Conservation (phyloP, 2,329 filamentous ascomycete species). For the Fusarium humuli region DNA sequence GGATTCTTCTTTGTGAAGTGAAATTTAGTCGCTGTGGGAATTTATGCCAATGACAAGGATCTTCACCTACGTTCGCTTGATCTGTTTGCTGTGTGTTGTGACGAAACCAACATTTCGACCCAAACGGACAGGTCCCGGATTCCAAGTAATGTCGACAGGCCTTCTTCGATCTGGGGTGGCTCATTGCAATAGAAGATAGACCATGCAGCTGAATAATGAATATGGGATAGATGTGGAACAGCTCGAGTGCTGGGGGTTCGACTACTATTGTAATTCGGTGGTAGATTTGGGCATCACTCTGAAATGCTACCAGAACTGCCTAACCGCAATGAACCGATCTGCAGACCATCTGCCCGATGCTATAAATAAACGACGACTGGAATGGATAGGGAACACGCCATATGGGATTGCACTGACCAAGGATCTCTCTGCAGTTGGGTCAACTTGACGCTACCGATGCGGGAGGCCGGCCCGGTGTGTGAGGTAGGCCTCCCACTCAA, state of each 20-base stretch:
- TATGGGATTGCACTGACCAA: rapidly evolving
- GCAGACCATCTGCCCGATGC: background rate
- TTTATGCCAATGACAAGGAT: background rate
- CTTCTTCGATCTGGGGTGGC: rapidly evolving
- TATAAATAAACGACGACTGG: background rate
- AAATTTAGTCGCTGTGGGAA: background rate
- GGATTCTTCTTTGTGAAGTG: background rate
- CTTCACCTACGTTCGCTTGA: background rate
- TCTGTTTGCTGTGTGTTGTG: background rate
- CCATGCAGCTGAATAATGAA: rapidly evolving
- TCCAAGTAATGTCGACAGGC: background rate
- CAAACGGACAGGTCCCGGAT: background rate
- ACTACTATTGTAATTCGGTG: background rate
- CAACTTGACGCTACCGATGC: background rate
- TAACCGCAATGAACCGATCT: background rate
- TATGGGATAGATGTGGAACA: rapidly evolving
- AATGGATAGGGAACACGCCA: background rate
- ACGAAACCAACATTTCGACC: background rate
- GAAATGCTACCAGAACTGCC: background rate
- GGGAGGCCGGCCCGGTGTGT: background rate
- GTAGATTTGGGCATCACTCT: background rate
- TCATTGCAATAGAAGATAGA: background rate
- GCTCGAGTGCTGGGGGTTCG: background rate
- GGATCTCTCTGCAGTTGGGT: rapidly evolving
- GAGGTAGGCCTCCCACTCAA: background rate